Percentiles rank a stretch among this genome's conserved stretches.
Conservation (phyloP, 1,284 basidiomycete genomes). For the Ustilago hordei region DNA sequence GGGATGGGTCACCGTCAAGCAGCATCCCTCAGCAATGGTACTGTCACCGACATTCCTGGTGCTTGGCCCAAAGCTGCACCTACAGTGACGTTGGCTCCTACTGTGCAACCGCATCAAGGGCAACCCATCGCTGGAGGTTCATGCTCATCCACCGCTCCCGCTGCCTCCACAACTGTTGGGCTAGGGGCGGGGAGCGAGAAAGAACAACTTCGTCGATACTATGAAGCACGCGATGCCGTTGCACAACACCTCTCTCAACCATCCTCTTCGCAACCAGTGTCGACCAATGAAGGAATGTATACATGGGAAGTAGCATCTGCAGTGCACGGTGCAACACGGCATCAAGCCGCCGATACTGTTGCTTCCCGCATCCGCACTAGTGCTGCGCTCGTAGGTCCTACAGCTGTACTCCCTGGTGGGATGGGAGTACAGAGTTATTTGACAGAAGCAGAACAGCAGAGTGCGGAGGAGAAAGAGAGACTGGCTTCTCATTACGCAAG, state of each 20-base stretch:
- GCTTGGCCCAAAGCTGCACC: slow-evolving; percentile 16
- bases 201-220: slow-evolving; percentile 57
- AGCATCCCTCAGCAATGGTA: slow-evolving; percentile 21
- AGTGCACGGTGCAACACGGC: slow-evolving; percentile 39
- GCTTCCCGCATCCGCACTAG: slow-evolving; percentile 17
- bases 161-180: neutral
- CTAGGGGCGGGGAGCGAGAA: slow-evolving; percentile 40
- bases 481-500: slow-evolving; percentile 48
- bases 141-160: neutral
- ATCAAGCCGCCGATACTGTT: slow-evolving; percentile 35
- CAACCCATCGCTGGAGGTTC: neutral
- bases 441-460: slow-evolving; percentile 45
- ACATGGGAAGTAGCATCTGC: slow-evolving; percentile 41
- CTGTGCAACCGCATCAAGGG: neutral
- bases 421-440: slow-evolving; percentile 19
- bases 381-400: neutral
- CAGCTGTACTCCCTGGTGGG: slow-evolving; percentile 1
- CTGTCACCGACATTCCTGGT: slow-evolving; percentile 15
- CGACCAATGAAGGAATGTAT: slow-evolving; percentile 16
- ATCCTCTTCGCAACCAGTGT: neutral
- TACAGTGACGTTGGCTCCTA: slow-evolving; percentile 1
- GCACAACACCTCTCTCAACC: slow-evolving; percentile 30
- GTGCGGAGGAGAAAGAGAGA: slow-evolving; percentile 43
- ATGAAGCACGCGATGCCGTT: slow-evolving; percentile 59
- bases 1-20: slow-evolving; percentile 13